Percentiles rank a stretch among this genome's conserved stretches.
phyloP scores from a whole-genome alignment of 2,329 filamentous ascomycete species.

The Fusarium sp. region DNA sequence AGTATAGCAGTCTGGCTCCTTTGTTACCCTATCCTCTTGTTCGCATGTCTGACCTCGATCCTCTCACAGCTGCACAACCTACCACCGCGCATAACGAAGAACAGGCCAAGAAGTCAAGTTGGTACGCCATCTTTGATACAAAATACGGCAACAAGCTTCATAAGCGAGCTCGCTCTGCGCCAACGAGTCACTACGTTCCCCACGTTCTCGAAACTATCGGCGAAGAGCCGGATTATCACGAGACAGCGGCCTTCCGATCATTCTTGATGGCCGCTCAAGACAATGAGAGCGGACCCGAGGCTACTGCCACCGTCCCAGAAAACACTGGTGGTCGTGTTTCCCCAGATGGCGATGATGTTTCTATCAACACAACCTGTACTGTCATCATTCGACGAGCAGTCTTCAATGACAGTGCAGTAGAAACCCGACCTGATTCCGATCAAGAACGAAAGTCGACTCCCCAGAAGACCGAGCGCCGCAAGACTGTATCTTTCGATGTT shows the following conservation, averaged over 20 bases:
- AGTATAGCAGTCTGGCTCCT: not conserved
- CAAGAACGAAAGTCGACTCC: not conserved
- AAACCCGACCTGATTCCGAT: not conserved
- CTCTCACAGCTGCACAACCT: not conserved
- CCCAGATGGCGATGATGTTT: not conserved
- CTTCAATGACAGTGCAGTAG: not conserved
- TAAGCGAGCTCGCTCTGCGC: slow-evolving; percentile 25
- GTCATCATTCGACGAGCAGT: slow-evolving; percentile 2
- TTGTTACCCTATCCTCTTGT: not conserved
- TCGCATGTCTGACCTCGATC: slow-evolving; percentile 1
- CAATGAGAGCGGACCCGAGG: not conserved
- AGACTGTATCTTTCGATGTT: not conserved
- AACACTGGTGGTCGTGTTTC: not conserved
- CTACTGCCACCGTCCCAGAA: not conserved
- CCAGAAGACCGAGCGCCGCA: not conserved
- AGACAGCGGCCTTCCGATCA: not conserved
- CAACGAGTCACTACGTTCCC: not conserved
- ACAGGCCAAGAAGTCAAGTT: slow-evolving; percentile 1
- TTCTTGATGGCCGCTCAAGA: not conserved
- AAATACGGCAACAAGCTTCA: slow-evolving; percentile 30
- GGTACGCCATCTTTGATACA: slow-evolving; percentile 20
- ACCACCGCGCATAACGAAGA: not conserved
- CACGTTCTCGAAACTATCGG: slow-evolving; percentile 7
- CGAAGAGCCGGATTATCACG: slow-evolving; percentile 5
- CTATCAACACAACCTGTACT: slow-evolving; percentile 5